phyloP scores from a whole-genome alignment of 2,329 filamentous ascomycete genomes.

The Penicillium sp. region DNA sequence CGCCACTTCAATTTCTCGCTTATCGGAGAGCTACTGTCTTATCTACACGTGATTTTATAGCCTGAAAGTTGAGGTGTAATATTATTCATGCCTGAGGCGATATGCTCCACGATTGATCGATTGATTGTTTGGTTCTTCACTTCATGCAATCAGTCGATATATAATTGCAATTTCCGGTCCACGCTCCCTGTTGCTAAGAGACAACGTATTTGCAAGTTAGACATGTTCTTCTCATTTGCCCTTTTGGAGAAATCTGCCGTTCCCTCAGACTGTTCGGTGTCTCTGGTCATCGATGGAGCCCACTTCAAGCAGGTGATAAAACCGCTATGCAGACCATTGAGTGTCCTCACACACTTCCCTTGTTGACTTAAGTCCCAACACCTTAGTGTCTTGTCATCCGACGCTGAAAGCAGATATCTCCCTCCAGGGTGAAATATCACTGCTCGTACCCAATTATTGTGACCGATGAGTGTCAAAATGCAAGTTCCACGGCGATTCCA shows the following conservation, averaged over 20 bases:
- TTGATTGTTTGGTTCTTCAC: too few species aligned
- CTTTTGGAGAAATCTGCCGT: too few species aligned
- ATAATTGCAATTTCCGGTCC: too few species aligned
- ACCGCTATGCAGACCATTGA: constrained; percentile 67
- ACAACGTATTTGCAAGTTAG: too few species aligned
- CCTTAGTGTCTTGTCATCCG: constrained; percentile 84
- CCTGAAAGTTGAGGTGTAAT: constrained; percentile 1
- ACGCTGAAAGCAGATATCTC: constrained; percentile 78
- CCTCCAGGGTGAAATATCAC: constrained; percentile 86
- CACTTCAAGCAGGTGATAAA: constrained; percentile 84
- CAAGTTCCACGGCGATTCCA: constrained; percentile 65
- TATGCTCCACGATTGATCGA: too few species aligned
- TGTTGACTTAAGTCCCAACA: constrained; percentile 92
- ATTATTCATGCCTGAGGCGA: too few species aligned
- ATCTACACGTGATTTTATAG: constrained; percentile 9
- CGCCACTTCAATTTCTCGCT: constrained; percentile 14
- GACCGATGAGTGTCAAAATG: constrained; percentile 77
- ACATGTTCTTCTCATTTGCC: too few species aligned
- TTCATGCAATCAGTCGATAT: too few species aligned
- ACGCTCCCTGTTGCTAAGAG: too few species aligned
- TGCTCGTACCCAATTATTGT: constrained; percentile 89
- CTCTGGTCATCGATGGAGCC: constrained; percentile 62
- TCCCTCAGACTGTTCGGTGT: too few species aligned
- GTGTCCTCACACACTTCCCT: constrained; percentile 78
- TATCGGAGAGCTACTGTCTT: not conserved